Base-by-base conservation (phyloP, 139 green algal species). In the Ettlia oleoabundans region DNA sequence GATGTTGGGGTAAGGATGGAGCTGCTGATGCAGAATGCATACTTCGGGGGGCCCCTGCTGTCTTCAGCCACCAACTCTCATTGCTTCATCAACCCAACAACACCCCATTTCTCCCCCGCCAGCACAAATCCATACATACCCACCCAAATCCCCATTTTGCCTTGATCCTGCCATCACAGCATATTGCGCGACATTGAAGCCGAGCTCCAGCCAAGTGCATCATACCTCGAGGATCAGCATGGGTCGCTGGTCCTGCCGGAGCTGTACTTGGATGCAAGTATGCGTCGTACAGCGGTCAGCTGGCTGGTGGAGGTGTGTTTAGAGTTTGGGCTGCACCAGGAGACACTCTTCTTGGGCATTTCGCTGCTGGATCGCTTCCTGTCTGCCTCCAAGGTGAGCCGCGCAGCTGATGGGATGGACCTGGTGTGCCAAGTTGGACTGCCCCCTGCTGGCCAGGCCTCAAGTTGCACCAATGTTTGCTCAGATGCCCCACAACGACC, bases 291-390 rank as follows among this genome's bases (percentile, higher is more conserved):
- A 5, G 76, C 84, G 26, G 82, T 82, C 22, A 76, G 72, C 77
- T 93, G 90, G 90, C 79, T 93, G 80, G 82, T 88, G 9, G 89
- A 92, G 70, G 75, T 81, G 75, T 79, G 74, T 0, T 21, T 37
- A 32, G 85, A 90, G 78, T 91, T 87, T 78, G 65, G 81, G 32
- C 85, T 94, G 43, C 75, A 87, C 55, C 78, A 91, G 53, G 88
- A 92, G 37, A 91, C 85, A 63, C 80, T 94, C 41, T 85, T 88
- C 53, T 30, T 90, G 28, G 85, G 82, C 0, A 65, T 83, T 0
- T 64, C 69, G 13, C 78, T 88, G 32, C 63, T 93, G 22, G 90
- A 93, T 58, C 86, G 87, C 58, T 93, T 91, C 79, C 86, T 93
- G 42, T 69, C 63, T 24, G 37, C 47, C 42, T 64, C 82, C 4